Conservation (phyloP, 371 early-diverging fungal genomes). For the Paraphysoderma sedebokerense region DNA sequence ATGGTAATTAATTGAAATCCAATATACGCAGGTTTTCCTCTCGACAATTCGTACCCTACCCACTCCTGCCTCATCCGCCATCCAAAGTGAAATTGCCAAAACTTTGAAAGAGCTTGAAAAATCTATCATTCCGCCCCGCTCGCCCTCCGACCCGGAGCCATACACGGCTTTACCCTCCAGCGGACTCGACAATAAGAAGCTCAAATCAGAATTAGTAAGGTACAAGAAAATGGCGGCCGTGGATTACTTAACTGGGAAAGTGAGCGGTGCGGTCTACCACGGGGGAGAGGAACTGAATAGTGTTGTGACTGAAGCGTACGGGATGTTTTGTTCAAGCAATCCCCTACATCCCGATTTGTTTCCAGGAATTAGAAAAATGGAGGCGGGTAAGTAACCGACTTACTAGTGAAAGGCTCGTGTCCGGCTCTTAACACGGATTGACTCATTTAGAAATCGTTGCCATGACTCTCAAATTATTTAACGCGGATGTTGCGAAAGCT, state of each 20-base stretch:
- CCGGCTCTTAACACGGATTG: too few species aligned
- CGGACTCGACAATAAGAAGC: conserved; percentile 6
- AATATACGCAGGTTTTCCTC: background rate
- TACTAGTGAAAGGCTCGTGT: too few species aligned
- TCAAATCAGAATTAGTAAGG: conserved; percentile 11
- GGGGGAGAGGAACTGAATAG: conserved; percentile 61
- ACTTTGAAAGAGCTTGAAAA: conserved; percentile 54
- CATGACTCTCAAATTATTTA: background rate
- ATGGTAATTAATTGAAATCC: too few species aligned
- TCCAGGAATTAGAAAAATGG: conserved; percentile 88
- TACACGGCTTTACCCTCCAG: conserved; percentile 23
- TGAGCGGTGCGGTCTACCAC: conserved; percentile 83
- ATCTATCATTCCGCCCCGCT: conserved; percentile 35
- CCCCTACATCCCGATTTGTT: conserved; percentile 92
- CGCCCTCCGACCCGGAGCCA: conserved; percentile 33
- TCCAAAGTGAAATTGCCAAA: conserved; percentile 38
- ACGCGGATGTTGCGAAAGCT: conserved; percentile 7
- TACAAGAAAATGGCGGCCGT: conserved; percentile 26
- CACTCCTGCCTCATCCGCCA: conserved; percentile 3
- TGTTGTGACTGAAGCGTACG: conserved; percentile 63
- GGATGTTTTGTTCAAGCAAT: conserved; percentile 66
- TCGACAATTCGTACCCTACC: background rate
- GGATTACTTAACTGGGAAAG: conserved; percentile 73
- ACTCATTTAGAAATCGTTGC: background rate
- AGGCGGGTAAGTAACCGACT: too few species aligned